Evolutionary conservation across 495 filamentous ascomycete species (phyloP), one percentile per base, ranked within the genome.

Genomic region (Aspergillus wentii): DNA sequence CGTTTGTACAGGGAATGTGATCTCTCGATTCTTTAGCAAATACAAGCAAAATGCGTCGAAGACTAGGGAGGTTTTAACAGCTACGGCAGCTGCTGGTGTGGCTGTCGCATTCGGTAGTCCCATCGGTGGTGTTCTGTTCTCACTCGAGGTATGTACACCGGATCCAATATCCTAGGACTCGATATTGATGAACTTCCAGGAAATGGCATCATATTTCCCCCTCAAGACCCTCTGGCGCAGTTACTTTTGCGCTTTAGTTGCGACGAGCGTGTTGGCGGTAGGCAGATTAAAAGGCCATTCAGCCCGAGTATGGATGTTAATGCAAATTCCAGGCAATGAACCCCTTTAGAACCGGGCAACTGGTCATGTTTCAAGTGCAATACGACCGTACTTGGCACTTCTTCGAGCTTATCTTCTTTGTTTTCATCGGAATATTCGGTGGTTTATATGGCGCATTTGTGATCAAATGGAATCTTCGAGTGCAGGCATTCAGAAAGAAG

Each of bases 331-430:
- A 71, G 62, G 86, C 85, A 23, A 94, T 98, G 85, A 98, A 98
- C 51, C 92, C 92, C 21, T 98, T 98, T 57, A 71, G 92, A 37
- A 98, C 92, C 2, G 92, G 92, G n/a, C 94, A 97, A 51, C 74
- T 98, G 26, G 92, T 98, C 75, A 98, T 98, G 92, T 98, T 98
- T 64, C 88, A 95, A 54, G 92, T 98, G 49, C 78, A 77, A 49
- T 98, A 98, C 56, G 94, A 98, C 62, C 84, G 94, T 14, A 82
- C 81, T 3, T 98, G 92, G 92, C 92, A 98, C 61, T 95, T 95
- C 52, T 98, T 98, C 48, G 92, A 98, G 59, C 69, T 94, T 1
- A 65, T 95, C 11, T 97, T 97, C 57, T 98, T 92, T 56, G 78
- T 94, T 35, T 74, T 94, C 30, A 74, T 98, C 30, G 92, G 92